phyloP scores from a whole-genome alignment of 2,329 filamentous ascomycete genomes.

The Bipolaris victoriae region DNA sequence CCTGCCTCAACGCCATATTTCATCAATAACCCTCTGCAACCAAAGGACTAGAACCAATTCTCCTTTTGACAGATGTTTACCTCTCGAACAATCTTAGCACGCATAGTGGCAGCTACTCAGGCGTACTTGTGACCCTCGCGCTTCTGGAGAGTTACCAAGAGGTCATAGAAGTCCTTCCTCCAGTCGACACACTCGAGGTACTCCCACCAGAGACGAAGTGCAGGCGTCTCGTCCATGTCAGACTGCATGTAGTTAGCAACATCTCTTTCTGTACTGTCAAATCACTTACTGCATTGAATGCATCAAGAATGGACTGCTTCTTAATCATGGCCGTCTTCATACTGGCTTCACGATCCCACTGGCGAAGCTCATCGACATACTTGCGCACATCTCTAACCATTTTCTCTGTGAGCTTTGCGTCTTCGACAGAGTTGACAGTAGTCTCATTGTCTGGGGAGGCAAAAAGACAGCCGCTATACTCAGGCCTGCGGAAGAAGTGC shows the following conservation, averaged over 20 bases:
- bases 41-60: background rate
- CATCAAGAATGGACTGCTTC: slow-evolving; percentile 47
- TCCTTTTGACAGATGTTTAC: too few relatives aligned
- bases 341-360: slow-evolving; percentile 50
- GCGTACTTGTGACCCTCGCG: slow-evolving; percentile 13
- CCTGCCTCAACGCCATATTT: background rate
- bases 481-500: slow-evolving; percentile 53
- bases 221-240: slow-evolving; percentile 50
- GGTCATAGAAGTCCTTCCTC: slow-evolving; percentile 51
- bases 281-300: slow-evolving; percentile 47
- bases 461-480: slow-evolving; percentile 47
- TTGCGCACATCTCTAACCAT: slow-evolving; percentile 41
- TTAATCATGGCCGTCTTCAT: slow-evolving; percentile 47
- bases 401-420: slow-evolving; percentile 28
- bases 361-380: slow-evolving; percentile 44
- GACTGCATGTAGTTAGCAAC: slow-evolving; percentile 27
- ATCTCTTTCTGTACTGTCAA: background rate
- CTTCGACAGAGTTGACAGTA: slow-evolving; percentile 24
- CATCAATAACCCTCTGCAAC: background rate
- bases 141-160: slow-evolving; percentile 42
- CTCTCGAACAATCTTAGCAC: background rate
- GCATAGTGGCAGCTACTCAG: background rate
- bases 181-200: slow-evolving; percentile 55
- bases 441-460: slow-evolving; percentile 20
- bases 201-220: slow-evolving; percentile 56